Conservation (phyloP, 352 stramenopile species). For the Pythium sukuiense region DNA sequence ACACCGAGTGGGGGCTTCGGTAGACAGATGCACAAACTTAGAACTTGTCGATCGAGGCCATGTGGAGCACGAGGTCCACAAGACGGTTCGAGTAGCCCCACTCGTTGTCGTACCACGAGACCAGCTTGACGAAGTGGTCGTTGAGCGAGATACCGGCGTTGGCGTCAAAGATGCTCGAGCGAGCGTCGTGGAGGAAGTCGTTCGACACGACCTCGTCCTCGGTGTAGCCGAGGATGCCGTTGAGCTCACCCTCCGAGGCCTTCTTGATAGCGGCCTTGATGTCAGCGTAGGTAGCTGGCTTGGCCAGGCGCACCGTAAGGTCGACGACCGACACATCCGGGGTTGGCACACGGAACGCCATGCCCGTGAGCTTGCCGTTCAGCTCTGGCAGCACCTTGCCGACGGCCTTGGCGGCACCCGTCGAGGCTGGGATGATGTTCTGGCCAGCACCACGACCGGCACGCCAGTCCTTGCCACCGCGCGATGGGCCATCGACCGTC, state of each 20-base stretch:
- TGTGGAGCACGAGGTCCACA: slow-evolving; percentile 61
- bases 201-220: slow-evolving; percentile 91
- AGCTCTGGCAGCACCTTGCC: slow-evolving; percentile 55
- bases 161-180: slow-evolving; percentile 94
- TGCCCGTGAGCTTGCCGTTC: slow-evolving; percentile 93
- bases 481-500: slow-evolving; percentile 93
- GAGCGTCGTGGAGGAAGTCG: slow-evolving; percentile 88
- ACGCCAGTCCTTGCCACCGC: slow-evolving; percentile 93
- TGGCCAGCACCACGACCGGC: slow-evolving; percentile 88
- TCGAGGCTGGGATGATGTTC: slow-evolving; percentile 93
- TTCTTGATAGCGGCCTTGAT: slow-evolving; percentile 92
- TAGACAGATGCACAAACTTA: slow-evolving; percentile 17
- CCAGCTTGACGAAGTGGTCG: slow-evolving; percentile 96
- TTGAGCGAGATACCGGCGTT: slow-evolving; percentile 94
- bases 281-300: slow-evolving; percentile 86
- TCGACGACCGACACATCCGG: slow-evolving; percentile 95
- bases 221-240: slow-evolving; percentile 92
- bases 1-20: neutral
- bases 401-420: slow-evolving; percentile 55
- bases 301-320: slow-evolving; percentile 87
- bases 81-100: slow-evolving; percentile 93
- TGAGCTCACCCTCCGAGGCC: slow-evolving; percentile 88
- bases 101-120: slow-evolving; percentile 96
- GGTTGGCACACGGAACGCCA: slow-evolving; percentile 95
- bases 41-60: slow-evolving; percentile 50